These are phyloP conservation scores for Lactarius sp. DNA, from an alignment of 768 basidiomycete genomes.

Conservation along the genomic window DNA sequence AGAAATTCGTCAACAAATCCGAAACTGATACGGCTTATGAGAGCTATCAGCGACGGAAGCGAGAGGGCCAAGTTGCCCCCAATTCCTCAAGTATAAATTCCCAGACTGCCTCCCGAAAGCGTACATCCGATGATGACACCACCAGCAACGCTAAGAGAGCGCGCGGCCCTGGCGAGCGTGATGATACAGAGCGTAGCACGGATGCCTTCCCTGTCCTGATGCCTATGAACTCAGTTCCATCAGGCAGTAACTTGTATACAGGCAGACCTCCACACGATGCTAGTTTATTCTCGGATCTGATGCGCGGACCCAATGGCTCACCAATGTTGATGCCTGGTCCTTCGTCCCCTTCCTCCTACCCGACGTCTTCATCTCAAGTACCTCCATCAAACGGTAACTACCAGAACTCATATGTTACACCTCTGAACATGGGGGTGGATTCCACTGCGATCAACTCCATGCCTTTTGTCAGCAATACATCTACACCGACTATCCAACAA, in stretches of 20 bases:
- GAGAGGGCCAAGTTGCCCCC: slow-evolving; percentile 32
- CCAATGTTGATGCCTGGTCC: slow-evolving; percentile 50
- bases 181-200: slow-evolving; percentile 39
- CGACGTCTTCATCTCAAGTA: slow-evolving; percentile 25
- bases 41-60: slow-evolving; percentile 72
- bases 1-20: slow-evolving; percentile 73
- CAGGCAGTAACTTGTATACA: slow-evolving; percentile 42
- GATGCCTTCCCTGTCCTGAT: slow-evolving; percentile 53
- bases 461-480: slow-evolving; percentile 36
- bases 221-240: slow-evolving; percentile 43
- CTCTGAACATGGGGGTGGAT: slow-evolving; percentile 56
- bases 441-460: slow-evolving; percentile 43
- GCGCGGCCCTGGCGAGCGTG: slow-evolving; percentile 38
- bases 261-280: slow-evolving; percentile 41
- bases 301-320: slow-evolving; percentile 39
- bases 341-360: slow-evolving; percentile 34
- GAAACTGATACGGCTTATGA: slow-evolving; percentile 95
- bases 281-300: slow-evolving; percentile 42
- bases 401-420: slow-evolving; percentile 48
- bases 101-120: slow-evolving; percentile 42
- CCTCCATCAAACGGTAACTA: slow-evolving; percentile 25
- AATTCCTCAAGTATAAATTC: slow-evolving; percentile 24
- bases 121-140: slow-evolving; percentile 49
- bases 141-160: slow-evolving; percentile 46
- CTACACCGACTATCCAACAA: slow-evolving; percentile 32